Evolutionary conservation across 1,284 basidiomycete genomes (phyloP).

Genomic region (Puccinia novopanici): DNA sequence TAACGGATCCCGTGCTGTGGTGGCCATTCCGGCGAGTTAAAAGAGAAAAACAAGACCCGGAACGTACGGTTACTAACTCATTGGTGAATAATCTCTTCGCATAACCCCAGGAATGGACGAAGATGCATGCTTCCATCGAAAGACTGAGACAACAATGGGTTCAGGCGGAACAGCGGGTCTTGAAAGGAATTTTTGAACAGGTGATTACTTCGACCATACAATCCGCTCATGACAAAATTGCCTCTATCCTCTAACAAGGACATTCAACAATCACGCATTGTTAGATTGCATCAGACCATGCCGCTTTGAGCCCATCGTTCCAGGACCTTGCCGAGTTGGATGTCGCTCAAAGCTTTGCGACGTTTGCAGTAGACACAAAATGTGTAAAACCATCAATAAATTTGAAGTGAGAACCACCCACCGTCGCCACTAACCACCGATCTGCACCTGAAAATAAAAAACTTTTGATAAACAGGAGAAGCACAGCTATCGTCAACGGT

Average conservation of each 20-base stretch:
- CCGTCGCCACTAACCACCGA: neutral
- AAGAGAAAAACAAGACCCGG: neutral
- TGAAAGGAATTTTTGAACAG: constrained; percentile 58
- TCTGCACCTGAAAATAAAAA: neutral
- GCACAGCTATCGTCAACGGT: constrained; percentile 26
- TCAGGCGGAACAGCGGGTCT: constrained; percentile 65
- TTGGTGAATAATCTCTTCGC: constrained; percentile 38
- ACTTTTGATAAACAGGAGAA: constrained; percentile 17
- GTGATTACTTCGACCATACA: neutral
- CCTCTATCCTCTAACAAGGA: neutral
- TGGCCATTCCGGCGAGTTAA: constrained; percentile 11
- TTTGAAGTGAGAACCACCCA: constrained; percentile 9
- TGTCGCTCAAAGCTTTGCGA: constrained; percentile 40
- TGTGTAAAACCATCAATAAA: constrained; percentile 40
- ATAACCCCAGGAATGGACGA: constrained; percentile 64
- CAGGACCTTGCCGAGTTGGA: constrained; percentile 29
- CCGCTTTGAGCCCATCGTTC: constrained; percentile 26
- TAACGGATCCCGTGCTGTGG: constrained; percentile 37
- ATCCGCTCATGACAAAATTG: neutral
- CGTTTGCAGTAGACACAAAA: constrained; percentile 31
- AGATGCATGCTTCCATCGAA: constrained; percentile 65
- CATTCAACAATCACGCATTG: neutral
- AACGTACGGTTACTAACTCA: neutral
- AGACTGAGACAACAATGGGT: constrained; percentile 63
- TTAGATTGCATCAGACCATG: constrained; percentile 24